Conservation (phyloP, 495 filamentous ascomycete species). For the Aspergillus asperescens region DNA sequence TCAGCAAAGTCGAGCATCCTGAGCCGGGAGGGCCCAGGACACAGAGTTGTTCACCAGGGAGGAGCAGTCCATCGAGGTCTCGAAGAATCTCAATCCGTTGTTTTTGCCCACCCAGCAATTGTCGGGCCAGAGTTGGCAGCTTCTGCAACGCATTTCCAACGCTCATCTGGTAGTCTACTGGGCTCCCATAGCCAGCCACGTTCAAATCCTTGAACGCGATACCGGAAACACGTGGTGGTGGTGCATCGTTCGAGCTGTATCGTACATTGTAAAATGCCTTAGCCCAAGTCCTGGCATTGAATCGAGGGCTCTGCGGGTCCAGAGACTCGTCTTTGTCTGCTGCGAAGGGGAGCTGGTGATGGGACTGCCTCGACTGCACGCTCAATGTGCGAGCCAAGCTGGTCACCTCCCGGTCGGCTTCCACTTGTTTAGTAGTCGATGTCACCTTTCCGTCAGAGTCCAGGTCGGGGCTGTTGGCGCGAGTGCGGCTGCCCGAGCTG, state of each 20-base stretch:
- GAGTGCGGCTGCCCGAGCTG: not conserved
- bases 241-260: constrained; percentile 4
- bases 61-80: constrained; percentile 64
- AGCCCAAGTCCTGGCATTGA: constrained; percentile 32
- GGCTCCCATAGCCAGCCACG: constrained; percentile 68
- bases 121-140: constrained; percentile 38
- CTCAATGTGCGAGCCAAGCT: constrained; percentile 4
- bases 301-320: constrained; percentile 31
- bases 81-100: constrained; percentile 63
- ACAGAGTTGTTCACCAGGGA: constrained; percentile 72
- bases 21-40: constrained; percentile 70
- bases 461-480: not conserved
- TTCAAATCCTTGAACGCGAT: constrained; percentile 56
- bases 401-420: not conserved
- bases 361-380: not conserved
- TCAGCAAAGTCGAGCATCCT: constrained; percentile 69
- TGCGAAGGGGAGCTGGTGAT: constrained; percentile 1
- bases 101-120: constrained; percentile 39
- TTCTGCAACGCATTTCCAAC: constrained; percentile 62
- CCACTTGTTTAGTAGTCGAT: not conserved
- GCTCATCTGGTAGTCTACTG: constrained; percentile 77
- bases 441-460: not conserved
- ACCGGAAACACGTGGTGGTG: constrained; percentile 20
- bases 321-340: constrained; percentile 10
- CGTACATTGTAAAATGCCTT: constrained; percentile 16